Conservation (phyloP, 2,329 filamentous ascomycete species). For the Monilinia fructigena region DNA sequence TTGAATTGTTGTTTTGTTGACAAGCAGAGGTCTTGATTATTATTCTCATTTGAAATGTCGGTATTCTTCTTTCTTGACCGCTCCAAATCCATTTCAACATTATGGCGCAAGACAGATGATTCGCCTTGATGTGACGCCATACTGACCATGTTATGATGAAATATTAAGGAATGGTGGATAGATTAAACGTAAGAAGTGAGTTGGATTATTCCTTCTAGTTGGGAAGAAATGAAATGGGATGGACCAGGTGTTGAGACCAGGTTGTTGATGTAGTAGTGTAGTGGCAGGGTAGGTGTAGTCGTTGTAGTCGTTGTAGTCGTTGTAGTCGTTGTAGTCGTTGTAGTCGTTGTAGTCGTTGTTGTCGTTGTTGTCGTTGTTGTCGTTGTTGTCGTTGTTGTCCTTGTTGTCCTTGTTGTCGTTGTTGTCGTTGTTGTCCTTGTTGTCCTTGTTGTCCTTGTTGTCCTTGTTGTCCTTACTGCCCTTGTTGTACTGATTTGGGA, state of each 20-base stretch:
- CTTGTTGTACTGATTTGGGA: too few species aligned
- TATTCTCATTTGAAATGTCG: constrained; percentile 21
- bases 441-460: too few species aligned
- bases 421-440: too few species aligned
- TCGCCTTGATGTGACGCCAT: constrained; percentile 35
- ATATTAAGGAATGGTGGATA: not conserved
- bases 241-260: not conserved
- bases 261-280: not conserved
- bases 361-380: too few species aligned
- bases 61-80: constrained; percentile 22
- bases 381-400: not conserved
- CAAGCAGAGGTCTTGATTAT: constrained; percentile 22
- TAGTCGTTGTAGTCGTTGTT: too few species aligned
- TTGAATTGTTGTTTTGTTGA: constrained; percentile 23
- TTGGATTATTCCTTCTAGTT: not conserved
- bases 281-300: not conserved
- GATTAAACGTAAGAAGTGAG: not conserved
- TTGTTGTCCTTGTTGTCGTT: too few species aligned
- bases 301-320: not conserved
- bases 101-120: constrained; percentile 32
- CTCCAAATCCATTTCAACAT: constrained; percentile 33
- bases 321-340: too few species aligned
- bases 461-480: too few species aligned
- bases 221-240: not conserved
- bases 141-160: constrained; percentile 22